Conservation (phyloP, 2,329 filamentous ascomycete genomes). For the Scedosporium boydii region DNA sequence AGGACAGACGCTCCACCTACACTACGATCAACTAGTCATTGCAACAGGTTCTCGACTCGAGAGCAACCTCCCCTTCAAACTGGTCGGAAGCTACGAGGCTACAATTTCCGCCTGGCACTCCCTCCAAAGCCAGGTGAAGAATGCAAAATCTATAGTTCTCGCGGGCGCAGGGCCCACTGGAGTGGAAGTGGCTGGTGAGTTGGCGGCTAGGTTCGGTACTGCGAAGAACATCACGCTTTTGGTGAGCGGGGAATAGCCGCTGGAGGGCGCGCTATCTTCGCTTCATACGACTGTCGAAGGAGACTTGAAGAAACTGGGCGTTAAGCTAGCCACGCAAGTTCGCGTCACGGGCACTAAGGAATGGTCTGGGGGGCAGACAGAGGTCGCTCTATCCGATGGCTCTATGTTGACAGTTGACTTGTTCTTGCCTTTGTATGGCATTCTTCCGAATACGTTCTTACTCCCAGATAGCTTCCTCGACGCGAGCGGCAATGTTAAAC, state of each 20-base stretch:
- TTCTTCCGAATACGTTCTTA: not conserved
- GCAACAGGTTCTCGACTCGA: constrained; percentile 40
- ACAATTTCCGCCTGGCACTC: constrained; percentile 24
- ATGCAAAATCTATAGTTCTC: not conserved
- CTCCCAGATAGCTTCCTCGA: not conserved
- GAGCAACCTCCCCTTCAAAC: constrained; percentile 36
- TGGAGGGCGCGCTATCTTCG: not conserved
- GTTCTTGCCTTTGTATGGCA: not conserved
- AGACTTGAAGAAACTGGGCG: constrained; percentile 17
- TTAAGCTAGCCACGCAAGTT: constrained; percentile 10
- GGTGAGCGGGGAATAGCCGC: not conserved
- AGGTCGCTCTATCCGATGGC: not conserved
- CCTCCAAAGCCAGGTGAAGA: constrained; percentile 15
- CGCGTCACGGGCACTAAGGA: not conserved
- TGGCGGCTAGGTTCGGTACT: not conserved
- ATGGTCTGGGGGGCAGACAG: not conserved
- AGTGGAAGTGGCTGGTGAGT: not conserved
- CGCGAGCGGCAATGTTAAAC: not conserved
- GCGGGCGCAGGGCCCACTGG: not conserved
- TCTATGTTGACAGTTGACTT: not conserved
- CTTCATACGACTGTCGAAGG: constrained; percentile 9
- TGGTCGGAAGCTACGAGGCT: constrained; percentile 32
- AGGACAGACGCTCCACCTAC: constrained; percentile 21
- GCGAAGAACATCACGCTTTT: not conserved
- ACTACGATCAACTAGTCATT: constrained; percentile 43